These are phyloP conservation scores for Tilletia caries DNA, from an alignment of 1,284 basidiomycete species.

Conservation along the genomic window DNA sequence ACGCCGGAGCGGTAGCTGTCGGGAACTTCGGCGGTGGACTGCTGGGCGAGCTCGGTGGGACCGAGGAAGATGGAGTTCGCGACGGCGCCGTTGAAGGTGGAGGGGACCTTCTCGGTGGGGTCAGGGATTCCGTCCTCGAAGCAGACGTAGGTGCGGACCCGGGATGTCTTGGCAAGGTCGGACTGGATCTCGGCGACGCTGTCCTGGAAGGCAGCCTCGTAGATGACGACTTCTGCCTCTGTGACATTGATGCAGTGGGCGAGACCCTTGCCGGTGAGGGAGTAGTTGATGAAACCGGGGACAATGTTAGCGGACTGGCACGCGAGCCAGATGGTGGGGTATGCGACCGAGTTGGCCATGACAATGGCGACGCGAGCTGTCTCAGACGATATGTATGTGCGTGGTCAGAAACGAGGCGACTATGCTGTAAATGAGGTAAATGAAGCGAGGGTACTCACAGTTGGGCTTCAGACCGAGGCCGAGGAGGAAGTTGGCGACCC, in stretches of 20 bases:
- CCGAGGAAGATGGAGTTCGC: conserved; percentile 28
- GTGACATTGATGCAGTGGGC: conserved; percentile 50
- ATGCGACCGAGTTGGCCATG: conserved; percentile 45
- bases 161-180: conserved; percentile 21
- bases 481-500: conserved; percentile 42
- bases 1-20: conserved; percentile 33
- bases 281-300: conserved; percentile 54
- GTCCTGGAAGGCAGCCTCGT: conserved; percentile 44
- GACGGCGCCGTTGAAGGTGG: conserved; percentile 22
- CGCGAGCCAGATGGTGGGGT: conserved; percentile 40
- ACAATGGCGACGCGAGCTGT: conserved; percentile 43
- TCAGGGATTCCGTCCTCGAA: conserved; percentile 43
- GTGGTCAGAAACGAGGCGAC: background rate
- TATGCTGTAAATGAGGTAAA: background rate
- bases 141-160: conserved; percentile 32
- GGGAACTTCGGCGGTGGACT: conserved; percentile 29
- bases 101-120: conserved; percentile 20
- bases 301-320: conserved; percentile 45
- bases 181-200: conserved; percentile 37
- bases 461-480: conserved; percentile 34
- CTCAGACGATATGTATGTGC: background rate
- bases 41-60: conserved; percentile 30
- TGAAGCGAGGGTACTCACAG: conserved; percentile 18
- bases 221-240: conserved; percentile 43
- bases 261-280: conserved; percentile 45